Percentiles rank a stretch among this genome's conserved stretches.
Evolutionary conservation across 2,329 filamentous ascomycete species (phyloP).

Genomic region (Nemania serpens): DNA sequence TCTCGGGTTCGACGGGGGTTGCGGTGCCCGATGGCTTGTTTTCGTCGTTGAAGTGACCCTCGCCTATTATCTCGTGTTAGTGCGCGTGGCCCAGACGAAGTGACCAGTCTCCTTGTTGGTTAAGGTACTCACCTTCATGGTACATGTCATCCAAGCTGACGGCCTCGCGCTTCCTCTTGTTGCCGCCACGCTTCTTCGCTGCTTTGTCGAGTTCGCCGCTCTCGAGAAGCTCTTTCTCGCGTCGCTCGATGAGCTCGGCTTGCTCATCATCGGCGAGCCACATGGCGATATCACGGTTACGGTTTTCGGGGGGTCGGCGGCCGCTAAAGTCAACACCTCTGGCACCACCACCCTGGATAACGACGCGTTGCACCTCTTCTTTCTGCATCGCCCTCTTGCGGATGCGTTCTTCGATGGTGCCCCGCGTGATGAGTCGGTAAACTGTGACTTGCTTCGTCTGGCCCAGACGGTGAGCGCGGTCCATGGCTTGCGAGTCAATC

Average conservation of each 20-base stretch:
- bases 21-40: slow-evolving; percentile 84
- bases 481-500: slow-evolving; percentile 98
- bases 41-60: slow-evolving; percentile 92
- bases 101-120: neutral
- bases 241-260: slow-evolving; percentile 88
- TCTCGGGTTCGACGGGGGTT: slow-evolving; percentile 70
- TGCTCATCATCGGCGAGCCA: slow-evolving; percentile 98
- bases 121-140: slow-evolving; percentile 80
- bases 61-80: slow-evolving; percentile 65
- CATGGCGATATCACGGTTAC: slow-evolving; percentile 97
- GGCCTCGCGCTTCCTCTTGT: slow-evolving; percentile 60
- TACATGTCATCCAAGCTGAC: slow-evolving; percentile 95
- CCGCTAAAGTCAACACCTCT: slow-evolving; percentile 96
- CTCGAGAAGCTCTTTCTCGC: slow-evolving; percentile 84
- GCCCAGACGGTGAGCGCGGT: slow-evolving; percentile 94
- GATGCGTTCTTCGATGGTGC: slow-evolving; percentile 97
- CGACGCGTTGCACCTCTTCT: slow-evolving; percentile 96
- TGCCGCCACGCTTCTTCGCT: slow-evolving; percentile 62
- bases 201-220: slow-evolving; percentile 69
- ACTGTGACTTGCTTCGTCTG: slow-evolving; percentile 96
- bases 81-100: slow-evolving; percentile 12
- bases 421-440: slow-evolving; percentile 94
- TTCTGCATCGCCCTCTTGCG: slow-evolving; percentile 96
- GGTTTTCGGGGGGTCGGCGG: slow-evolving; percentile 81
- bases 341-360: slow-evolving; percentile 87